phyloP scores from a whole-genome alignment of 2,329 filamentous ascomycete species.

The Xylariaceae sp. region DNA sequence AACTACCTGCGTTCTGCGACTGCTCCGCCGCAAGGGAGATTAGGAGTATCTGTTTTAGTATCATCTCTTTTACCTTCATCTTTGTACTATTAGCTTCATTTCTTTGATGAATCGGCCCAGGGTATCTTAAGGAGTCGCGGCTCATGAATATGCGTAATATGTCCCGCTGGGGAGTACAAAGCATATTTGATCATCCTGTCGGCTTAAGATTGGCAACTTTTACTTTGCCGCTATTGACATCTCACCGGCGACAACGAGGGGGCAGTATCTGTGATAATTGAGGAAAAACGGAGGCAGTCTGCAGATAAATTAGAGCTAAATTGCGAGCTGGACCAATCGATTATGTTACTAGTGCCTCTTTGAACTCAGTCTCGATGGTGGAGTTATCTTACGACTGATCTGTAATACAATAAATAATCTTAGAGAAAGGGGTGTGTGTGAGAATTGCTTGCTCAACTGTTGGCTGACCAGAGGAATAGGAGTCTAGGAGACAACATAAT shows the following conservation, averaged over 20 bases:
- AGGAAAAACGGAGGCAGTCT: neutral
- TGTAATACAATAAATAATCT: no score
- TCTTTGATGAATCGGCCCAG: constrained; percentile 34
- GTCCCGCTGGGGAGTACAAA: neutral
- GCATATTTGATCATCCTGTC: neutral
- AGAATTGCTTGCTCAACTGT: no score
- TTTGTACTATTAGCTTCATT: constrained; percentile 37
- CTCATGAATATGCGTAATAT: neutral
- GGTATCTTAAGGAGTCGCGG: constrained; percentile 28
- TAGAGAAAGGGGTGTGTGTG: no score
- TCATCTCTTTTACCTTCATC: constrained; percentile 32
- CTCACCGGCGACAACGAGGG: constrained; percentile 1
- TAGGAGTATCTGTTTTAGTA: constrained; percentile 18
- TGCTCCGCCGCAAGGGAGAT: constrained; percentile 6
- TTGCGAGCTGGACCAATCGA: constrained; percentile 10
- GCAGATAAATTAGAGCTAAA: constrained; percentile 8
- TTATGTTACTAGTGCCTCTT: neutral
- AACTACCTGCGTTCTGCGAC: neutral
- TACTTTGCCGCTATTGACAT: neutral
- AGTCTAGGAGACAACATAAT: constrained; percentile 43
- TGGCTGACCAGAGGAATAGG: no score
- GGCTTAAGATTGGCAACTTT: neutral
- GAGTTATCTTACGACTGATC: neutral
- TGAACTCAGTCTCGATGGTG: constrained; percentile 6
- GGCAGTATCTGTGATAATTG: neutral